Conservation (phyloP, 1,284 basidiomycete species). For the Erythrobasidium hasegawianum region DNA sequence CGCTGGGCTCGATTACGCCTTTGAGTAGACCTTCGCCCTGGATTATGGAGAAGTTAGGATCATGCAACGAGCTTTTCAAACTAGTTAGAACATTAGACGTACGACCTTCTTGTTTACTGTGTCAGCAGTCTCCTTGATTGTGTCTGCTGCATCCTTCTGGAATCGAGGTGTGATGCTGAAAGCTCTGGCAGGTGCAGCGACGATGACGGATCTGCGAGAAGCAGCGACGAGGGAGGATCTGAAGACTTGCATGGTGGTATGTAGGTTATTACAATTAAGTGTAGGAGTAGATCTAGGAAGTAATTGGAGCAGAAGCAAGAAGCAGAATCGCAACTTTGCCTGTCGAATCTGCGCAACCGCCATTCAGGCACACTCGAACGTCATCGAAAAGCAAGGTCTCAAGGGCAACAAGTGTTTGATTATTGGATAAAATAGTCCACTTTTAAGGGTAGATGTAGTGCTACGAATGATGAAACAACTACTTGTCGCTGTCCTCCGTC, state of each 20-base stretch:
- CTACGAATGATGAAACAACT: neutral
- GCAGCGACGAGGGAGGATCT: conserved; percentile 14
- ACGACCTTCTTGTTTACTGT: conserved; percentile 27
- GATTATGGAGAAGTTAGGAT: neutral
- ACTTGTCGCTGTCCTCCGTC: neutral
- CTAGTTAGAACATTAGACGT: neutral
- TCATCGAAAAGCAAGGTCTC: no score
- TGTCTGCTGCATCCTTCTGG: conserved; percentile 10
- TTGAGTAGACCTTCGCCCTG: conserved; percentile 27
- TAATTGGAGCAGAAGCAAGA: no score
- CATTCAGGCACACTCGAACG: neutral
- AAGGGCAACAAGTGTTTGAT: no score
- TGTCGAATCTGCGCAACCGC: no score
- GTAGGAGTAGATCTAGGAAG: no score
- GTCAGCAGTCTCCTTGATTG: conserved; percentile 30
- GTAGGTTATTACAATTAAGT: no score
- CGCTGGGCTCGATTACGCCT: conserved; percentile 26
- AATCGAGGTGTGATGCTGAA: conserved; percentile 19
- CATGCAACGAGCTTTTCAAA: neutral
- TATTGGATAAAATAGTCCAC: no score
- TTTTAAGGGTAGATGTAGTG: no score
- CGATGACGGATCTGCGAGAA: conserved; percentile 3
- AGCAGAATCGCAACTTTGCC: no score
- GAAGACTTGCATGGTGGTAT: conserved; percentile 30
- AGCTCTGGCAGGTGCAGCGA: neutral